Base-by-base conservation (phyloP, 805 yeast genomes). In the Ogataea sp. region DNA sequence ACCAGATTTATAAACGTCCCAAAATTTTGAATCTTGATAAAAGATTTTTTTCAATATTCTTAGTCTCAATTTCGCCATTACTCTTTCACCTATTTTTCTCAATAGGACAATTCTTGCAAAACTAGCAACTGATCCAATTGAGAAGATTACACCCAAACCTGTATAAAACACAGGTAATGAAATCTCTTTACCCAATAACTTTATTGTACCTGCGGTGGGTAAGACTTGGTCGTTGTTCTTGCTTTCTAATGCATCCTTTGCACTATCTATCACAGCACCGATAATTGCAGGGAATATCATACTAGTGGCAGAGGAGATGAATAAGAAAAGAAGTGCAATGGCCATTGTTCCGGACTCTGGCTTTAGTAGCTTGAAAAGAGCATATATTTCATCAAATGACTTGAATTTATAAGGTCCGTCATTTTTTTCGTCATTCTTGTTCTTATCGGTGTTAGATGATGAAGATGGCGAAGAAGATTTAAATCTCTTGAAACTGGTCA, bases 1-100 rank as follows among this genome's bases (percentile, higher is more conserved):
- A 31, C 97, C 97, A 9, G 88, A 87, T 46, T 89, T 77, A 43
- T 93, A 88, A 25, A 78, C 78, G 53, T 90, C 97, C 62, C 89
- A 78, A 52, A 90, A 90, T 47, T 83, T 83, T 4, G 95, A 80
- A 58, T 89, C 96, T 55, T 89, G 96, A 35, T 78, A 77, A 40
- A 90, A 68, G 14, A 90, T 75, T 36, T 82, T 84, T 52, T 76
- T 75, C 58, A 87, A 76, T 28, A 90, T 75, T 40, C 85, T 70
- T 9, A 90, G 71, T 50, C 97, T 71, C 45, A 90, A 62, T 43
- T 93, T 71, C 8, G 96, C 90, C 44, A 89, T 95, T 28, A 90
- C 66, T 45, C 84, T 71, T 59, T 90, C 97, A 39, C 97, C 96
- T 11, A 84, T 83, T 2, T 80, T 67, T 47, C 89, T 73, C 53